These are phyloP conservation scores for Bassia scoparia DNA, from an alignment of 148 eudicot species.

Conservation along the genomic window DNA sequence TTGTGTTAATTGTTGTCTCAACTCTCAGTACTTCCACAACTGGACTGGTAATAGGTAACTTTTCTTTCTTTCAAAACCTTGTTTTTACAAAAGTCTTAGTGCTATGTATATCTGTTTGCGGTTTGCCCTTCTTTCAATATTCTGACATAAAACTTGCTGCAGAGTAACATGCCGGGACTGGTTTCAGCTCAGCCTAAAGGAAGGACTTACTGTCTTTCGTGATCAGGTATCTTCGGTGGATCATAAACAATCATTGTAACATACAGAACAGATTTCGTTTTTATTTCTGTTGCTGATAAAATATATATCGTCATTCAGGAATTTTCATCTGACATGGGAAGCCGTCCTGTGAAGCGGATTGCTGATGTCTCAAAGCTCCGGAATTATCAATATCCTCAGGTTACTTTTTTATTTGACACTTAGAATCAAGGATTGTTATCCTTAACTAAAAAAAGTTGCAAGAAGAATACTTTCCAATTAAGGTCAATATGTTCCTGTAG, in stretches of 20 bases:
- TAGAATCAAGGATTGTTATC: neutral
- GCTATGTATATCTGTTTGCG: neutral
- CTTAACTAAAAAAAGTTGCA: neutral
- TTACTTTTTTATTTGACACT: conserved; percentile 20
- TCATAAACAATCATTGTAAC: conserved; percentile 2
- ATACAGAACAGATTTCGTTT: neutral
- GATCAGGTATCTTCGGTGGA: conserved; percentile 61
- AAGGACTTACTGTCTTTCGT: conserved; percentile 98
- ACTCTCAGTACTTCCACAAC: conserved; percentile 96
- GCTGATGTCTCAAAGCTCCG: conserved; percentile 96
- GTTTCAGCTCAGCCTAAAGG: conserved; percentile 99
- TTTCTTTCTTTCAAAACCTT: neutral
- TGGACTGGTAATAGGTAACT: conserved; percentile 99
- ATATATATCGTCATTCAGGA: conserved; percentile 42
- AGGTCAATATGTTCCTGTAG: neutral
- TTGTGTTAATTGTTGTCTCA: conserved; percentile 37
- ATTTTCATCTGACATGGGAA: conserved; percentile 98
- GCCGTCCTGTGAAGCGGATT: conserved; percentile 92
- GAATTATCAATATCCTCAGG: conserved; percentile 89
- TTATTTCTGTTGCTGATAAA: neutral
- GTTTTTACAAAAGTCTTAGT: neutral
- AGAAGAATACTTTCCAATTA: neutral
- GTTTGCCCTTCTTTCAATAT: neutral
- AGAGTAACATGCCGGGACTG: conserved; percentile 99
- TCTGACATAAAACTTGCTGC: conserved; percentile 21